Evolutionary conservation across 2,329 filamentous ascomycete species (phyloP), one percentile per base, ranked within the genome.

Genomic region (Fusarium subtropicale): DNA sequence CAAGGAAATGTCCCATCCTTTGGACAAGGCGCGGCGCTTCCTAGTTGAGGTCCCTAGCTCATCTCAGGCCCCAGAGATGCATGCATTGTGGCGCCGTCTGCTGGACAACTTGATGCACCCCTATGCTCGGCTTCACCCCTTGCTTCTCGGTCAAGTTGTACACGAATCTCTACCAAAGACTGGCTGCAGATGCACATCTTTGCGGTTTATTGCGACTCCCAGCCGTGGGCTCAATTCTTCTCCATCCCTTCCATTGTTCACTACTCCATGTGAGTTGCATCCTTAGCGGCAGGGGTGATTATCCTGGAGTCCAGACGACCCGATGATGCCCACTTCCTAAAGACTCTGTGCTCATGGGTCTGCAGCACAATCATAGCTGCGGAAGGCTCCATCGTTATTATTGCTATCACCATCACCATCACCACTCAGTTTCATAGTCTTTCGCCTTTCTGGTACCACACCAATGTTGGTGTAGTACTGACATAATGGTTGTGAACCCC

Each of bases 241-340:
- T 75, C 71, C 71, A 73, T 76, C 76, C 69, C 74, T 76, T 77
- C 76, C 61, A 76, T 71, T 36, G 33, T 48, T 48, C 51, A 64
- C 55, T 60, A 64, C 67, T 68, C 56, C 57, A 68, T 65, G 64
- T 64, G 62, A 71, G 59, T 64, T 56, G 68, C 71, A 71, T 74
- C 66, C 67, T 54, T 69, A 75, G 68, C 61, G 65, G 68, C 72
- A 76, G 69, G 72, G 71, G 66, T 66, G 66, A 66, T 38, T 60
- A 13, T 53, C 28, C 58, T 61, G n/a, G 45, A 73, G 68, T 65
- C 69, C 50, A 70, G 71, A 72, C 71, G 68, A 71, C 71, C 69
- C 60, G 60, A 62, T 56, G 53, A 55, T 60, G 57, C 30, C 64
- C 65, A 71, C 73, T 66, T 64, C 60, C 50, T 50, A 62, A 58